Evolutionary conservation across 2,329 filamentous ascomycete genomes (phyloP), one percentile per base, ranked within the genome.

Genomic region (Atkinsonella texensis): DNA sequence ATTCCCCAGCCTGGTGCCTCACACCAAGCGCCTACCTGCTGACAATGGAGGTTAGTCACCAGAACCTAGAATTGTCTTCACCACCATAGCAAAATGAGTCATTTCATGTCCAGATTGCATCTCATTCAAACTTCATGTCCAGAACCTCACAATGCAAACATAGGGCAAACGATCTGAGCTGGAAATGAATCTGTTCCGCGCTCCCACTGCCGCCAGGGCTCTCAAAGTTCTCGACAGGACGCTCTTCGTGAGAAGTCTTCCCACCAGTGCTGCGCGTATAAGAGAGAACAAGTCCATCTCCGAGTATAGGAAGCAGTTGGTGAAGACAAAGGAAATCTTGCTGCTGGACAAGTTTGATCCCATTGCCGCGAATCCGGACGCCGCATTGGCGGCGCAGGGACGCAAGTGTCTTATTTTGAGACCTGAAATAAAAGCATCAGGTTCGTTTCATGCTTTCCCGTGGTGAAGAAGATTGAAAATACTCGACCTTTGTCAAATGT

Each of bases 221-320:
- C 87, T 88, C 73, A 83, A 83, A 63, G 78, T 80, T 48, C 80
- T 98, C 56, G 90, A 98, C 70, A 83, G 87, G 58, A 77, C 84
- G 15, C 83, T 94, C 56, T 97, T 97, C 72, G 75, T 79, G 49
- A 88, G 84, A 65, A 86, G 76, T 1, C 71, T 95, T 51, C 82
- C 84, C 23, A 74, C 91, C 23, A 80, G 89, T 9, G 90, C 89
- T 2, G 91, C 89, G 7, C 80, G 85, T 39, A 74, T 97, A 44
- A 78, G 80, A 57, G 85, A 93, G 63, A 79, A 79, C 54, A 85
- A 81, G 58, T 80, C 89, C 60, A 89, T 97, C 52, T 77, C 84
- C 23, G 77, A 74, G 56, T 83, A 87, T 64, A 79, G 87, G 56
- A 81, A 80, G 59, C 73, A 79, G 43, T 72, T 96, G 32, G 70